These are phyloP conservation scores for Cicer chorassanicum DNA, from an alignment of 306 rosid species.

Conservation along the genomic window DNA sequence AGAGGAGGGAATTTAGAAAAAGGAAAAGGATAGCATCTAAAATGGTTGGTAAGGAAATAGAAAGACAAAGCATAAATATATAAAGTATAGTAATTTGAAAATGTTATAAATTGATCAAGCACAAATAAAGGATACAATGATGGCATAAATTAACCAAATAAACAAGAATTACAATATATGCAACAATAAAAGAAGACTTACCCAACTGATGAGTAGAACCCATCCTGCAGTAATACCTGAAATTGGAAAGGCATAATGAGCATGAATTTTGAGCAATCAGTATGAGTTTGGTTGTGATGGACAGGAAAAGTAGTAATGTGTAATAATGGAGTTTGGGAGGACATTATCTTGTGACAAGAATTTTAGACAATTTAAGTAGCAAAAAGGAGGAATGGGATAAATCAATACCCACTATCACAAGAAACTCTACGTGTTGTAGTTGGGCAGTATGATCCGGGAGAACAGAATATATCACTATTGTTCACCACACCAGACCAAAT, in stretches of 20 bases:
- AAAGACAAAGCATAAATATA: neutral
- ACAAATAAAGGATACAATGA: neutral
- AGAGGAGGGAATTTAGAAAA: conserved; percentile 1
- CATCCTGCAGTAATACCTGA: conserved; percentile 84
- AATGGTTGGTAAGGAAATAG: neutral
- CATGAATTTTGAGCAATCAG: conserved; percentile 37
- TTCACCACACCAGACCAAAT: conserved; percentile 65
- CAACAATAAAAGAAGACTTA: conserved; percentile 50
- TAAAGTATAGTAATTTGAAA: neutral
- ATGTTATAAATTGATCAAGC: conserved; percentile 16
- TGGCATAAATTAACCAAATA: conserved; percentile 26
- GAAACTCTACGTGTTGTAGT: conserved; percentile 56
- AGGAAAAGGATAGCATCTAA: neutral
- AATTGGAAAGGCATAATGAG: conserved; percentile 52
- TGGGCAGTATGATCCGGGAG: conserved; percentile 88
- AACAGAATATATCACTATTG: conserved; percentile 76
- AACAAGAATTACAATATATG: neutral
- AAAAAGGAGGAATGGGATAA: conserved; percentile 48
- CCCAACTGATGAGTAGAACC: conserved; percentile 67
- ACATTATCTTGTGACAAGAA: conserved; percentile 38
- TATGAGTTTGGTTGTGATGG: conserved; percentile 30
- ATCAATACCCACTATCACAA: conserved; percentile 81
- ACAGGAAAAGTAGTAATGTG: conserved; percentile 7
- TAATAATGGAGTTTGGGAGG: conserved; percentile 7
- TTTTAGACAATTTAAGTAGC: conserved; percentile 31